Conservation (phyloP, 768 basidiomycete genomes). For the Piloderma croceum region DNA sequence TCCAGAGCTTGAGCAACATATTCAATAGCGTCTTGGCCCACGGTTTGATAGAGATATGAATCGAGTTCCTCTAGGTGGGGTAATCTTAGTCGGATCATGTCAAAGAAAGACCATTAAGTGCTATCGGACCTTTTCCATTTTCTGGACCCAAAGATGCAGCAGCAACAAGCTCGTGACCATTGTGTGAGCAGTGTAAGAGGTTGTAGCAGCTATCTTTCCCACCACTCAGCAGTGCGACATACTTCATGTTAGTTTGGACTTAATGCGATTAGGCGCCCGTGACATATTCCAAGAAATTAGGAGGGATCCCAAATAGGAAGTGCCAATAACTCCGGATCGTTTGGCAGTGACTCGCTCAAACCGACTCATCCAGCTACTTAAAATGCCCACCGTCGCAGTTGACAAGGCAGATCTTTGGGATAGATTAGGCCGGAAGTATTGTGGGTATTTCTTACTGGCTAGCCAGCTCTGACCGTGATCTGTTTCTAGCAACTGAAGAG, state of each 20-base stretch:
- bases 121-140: slow-evolving; percentile 71
- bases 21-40: slow-evolving; percentile 90
- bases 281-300: too few relatives aligned
- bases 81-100: slow-evolving; percentile 10
- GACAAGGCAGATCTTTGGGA: slow-evolving; percentile 94
- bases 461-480: slow-evolving; percentile 10
- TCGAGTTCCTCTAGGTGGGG: slow-evolving; percentile 90
- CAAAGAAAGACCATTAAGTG: slow-evolving; percentile 14
- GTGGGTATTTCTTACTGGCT: slow-evolving; percentile 36
- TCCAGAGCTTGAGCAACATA: slow-evolving; percentile 80
- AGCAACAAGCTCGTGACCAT: slow-evolving; percentile 84
- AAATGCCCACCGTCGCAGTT: slow-evolving; percentile 92
- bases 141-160: slow-evolving; percentile 85
- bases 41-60: slow-evolving; percentile 98
- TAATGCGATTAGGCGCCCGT: too few relatives aligned
- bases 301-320: too few relatives aligned
- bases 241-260: slow-evolving; percentile 64
- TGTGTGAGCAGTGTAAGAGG: slow-evolving; percentile 77
- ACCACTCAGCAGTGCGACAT: slow-evolving; percentile 90
- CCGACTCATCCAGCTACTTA: slow-evolving; percentile 12
- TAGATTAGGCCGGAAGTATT: slow-evolving; percentile 75
- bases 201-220: slow-evolving; percentile 99
- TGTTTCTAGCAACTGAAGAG: slow-evolving; percentile 73
- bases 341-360: not conserved
- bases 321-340: too few relatives aligned